Conservation (phyloP, 768 basidiomycete genomes). For the Phaeolepiota aurea region DNA sequence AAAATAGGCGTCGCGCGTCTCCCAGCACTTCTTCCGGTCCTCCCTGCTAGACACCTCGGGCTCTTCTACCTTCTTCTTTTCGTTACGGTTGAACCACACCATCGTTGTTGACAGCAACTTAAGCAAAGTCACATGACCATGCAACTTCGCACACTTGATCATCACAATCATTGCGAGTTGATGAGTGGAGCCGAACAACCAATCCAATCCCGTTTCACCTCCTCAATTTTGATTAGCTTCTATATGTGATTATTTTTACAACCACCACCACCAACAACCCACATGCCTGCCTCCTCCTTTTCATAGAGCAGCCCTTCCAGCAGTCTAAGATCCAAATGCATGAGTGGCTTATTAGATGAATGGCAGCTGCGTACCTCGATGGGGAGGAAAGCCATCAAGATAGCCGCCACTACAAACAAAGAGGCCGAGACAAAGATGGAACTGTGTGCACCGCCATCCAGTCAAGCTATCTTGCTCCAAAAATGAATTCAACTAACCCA, state of each 20-base stretch:
- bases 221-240: no score
- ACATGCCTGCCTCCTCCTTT: no score
- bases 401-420: neutral
- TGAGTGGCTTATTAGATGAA: neutral
- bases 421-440: constrained; percentile 1
- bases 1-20: constrained; percentile 76
- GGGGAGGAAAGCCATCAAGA: neutral
- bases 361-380: constrained; percentile 1
- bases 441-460: neutral
- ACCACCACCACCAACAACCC: no score
- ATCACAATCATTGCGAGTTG: no score
- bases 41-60: constrained; percentile 39
- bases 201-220: no score
- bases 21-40: constrained; percentile 82
- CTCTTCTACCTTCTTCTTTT: constrained; percentile 26
- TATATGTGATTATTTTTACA: no score
- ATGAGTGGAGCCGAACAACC: no score
- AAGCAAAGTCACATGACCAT: neutral
- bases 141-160: no score
- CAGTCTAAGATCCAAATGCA: neutral
- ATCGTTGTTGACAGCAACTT: constrained; percentile 11
- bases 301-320: neutral
- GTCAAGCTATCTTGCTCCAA: neutral
- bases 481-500: neutral
- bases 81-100: constrained; percentile 33